phyloP scores from a whole-genome alignment of 495 filamentous ascomycete species.

The Aspergillus funiculosus region DNA sequence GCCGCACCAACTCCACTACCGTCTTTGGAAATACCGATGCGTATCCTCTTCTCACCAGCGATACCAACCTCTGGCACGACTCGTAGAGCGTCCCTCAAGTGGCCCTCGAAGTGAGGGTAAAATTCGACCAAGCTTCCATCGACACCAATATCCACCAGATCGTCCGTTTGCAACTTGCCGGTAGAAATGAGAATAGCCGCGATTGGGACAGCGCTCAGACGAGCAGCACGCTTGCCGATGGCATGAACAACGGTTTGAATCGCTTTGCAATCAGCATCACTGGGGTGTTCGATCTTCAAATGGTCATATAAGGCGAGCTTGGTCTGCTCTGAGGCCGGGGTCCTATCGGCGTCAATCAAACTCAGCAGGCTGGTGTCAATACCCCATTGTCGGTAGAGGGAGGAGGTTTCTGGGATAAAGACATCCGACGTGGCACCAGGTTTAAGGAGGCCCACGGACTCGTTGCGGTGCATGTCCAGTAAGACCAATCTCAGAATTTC shows the following conservation, averaged over 20 bases:
- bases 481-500: slow-evolving; percentile 82
- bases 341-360: slow-evolving; percentile 69
- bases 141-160: slow-evolving; percentile 80
- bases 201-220: slow-evolving; percentile 82
- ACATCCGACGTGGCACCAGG: slow-evolving; percentile 67
- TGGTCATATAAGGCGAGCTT: slow-evolving; percentile 70
- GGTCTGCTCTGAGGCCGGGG: slow-evolving; percentile 54
- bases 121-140: slow-evolving; percentile 88
- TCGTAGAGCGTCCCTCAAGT: slow-evolving; percentile 68
- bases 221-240: slow-evolving; percentile 80
- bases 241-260: slow-evolving; percentile 76
- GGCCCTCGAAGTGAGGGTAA: slow-evolving; percentile 79
- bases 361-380: slow-evolving; percentile 85
- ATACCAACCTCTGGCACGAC: slow-evolving; percentile 65
- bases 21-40: slow-evolving; percentile 92
- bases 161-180: slow-evolving; percentile 55
- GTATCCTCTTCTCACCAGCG: slow-evolving; percentile 68
- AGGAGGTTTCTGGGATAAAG: slow-evolving; percentile 54
- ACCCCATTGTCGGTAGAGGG: slow-evolving; percentile 76
- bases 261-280: slow-evolving; percentile 71
- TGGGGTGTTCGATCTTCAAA: slow-evolving; percentile 64
- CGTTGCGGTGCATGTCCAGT: slow-evolving; percentile 57
- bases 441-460: slow-evolving; percentile 59
- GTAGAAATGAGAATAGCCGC: slow-evolving; percentile 74
- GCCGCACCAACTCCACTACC: slow-evolving; percentile 89